Conservation (phyloP, 2,329 filamentous ascomycete genomes). For the Tolypocladium cylindrosporum region DNA sequence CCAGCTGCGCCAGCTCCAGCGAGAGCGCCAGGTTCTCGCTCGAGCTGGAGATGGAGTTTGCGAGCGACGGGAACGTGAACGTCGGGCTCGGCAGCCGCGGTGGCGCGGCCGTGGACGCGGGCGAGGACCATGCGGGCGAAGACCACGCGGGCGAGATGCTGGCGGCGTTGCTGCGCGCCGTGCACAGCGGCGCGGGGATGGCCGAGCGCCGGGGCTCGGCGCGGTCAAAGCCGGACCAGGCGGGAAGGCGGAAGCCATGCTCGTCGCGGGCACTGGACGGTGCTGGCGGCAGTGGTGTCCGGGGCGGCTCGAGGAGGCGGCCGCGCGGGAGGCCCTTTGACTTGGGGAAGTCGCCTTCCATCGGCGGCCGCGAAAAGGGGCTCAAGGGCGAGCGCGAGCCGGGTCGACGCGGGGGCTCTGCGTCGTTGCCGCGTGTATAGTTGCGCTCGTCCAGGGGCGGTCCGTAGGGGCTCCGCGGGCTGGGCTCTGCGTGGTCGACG, state of each 20-base stretch:
- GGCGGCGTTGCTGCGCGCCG: conserved; percentile 4
- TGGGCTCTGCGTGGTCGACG: conserved; percentile 5
- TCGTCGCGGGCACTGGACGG: conserved; percentile 2
- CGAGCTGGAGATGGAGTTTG: conserved; percentile 21
- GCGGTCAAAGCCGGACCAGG: conserved; percentile 15
- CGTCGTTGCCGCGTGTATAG: conserved; percentile 1
- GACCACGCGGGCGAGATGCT: conserved; percentile 5
- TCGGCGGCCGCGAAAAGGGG: conserved; percentile 14
- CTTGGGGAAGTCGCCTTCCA: conserved; percentile 23
- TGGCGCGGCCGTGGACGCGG: conserved; percentile 16
- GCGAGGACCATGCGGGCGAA: conserved; percentile 15
- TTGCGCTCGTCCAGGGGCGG: conserved; percentile 1
- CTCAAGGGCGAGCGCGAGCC: conserved; percentile 11
- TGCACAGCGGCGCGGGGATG: conserved; percentile 23
- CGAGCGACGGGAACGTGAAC: conserved; percentile 24
- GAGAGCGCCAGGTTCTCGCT: conserved; percentile 19
- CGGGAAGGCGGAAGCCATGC: not conserved
- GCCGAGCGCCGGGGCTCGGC: conserved; percentile 21
- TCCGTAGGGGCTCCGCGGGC: conserved; percentile 11
- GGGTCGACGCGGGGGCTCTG: conserved; percentile 4
- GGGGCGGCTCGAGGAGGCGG: conserved; percentile 12
- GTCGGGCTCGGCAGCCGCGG: conserved; percentile 25
- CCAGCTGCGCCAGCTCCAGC: conserved; percentile 17
- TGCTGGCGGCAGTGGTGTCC: not conserved
- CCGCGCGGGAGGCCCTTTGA: conserved; percentile 25